phyloP scores from a whole-genome alignment of 2,329 filamentous ascomycete genomes.

The Ceratocystis papillata region DNA sequence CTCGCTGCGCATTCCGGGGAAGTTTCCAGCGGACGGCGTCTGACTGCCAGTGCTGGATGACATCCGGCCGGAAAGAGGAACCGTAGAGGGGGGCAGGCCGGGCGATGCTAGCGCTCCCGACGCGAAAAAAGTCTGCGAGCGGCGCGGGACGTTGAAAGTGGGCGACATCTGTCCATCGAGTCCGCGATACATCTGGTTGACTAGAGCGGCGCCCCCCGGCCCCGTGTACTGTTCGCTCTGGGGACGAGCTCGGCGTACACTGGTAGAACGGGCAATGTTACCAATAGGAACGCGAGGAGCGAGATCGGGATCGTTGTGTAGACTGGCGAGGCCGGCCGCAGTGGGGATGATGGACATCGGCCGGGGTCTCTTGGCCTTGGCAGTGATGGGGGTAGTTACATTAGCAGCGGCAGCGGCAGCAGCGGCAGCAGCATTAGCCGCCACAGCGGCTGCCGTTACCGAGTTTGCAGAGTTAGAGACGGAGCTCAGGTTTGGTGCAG shows the following conservation, averaged over 20 bases:
- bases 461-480: conserved; percentile 37
- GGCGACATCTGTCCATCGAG: conserved; percentile 54
- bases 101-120: conserved; percentile 35
- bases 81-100: conserved; percentile 30
- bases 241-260: conserved; percentile 45
- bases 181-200: conserved; percentile 83
- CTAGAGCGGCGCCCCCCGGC: conserved; percentile 46
- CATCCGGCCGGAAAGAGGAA: conserved; percentile 41
- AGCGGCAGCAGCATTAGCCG: conserved; percentile 18
- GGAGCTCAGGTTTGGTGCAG: conserved; percentile 39
- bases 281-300: conserved; percentile 66
- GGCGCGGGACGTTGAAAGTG: conserved; percentile 46
- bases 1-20: conserved; percentile 59
- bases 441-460: conserved; percentile 13
- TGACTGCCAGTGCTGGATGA: conserved; percentile 37
- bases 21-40: conserved; percentile 48
- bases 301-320: conserved; percentile 56
- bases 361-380: conserved; percentile 38
- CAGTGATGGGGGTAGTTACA: conserved; percentile 25
- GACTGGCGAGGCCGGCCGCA: conserved; percentile 31
- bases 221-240: conserved; percentile 53
- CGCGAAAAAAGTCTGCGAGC: conserved; percentile 54
- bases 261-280: conserved; percentile 43
- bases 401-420: conserved; percentile 23
- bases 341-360: conserved; percentile 49